Base-by-base conservation (phyloP, 2,329 filamentous ascomycete genomes). In the Penicillium glabrum region DNA sequence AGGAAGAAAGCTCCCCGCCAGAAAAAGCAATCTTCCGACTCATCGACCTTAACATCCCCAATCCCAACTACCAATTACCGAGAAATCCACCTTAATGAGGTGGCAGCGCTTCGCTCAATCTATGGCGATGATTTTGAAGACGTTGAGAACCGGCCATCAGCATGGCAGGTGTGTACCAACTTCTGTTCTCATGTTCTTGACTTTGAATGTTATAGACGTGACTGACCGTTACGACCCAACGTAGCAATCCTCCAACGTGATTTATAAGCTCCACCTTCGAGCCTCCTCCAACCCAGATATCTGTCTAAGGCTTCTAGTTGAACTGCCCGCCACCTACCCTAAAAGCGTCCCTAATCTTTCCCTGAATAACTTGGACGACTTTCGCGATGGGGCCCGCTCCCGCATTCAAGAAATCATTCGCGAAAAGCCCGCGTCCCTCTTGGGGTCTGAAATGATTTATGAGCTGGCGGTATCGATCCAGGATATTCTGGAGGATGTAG, bases 271-370 rank as follows among this genome's bases (percentile, higher is more conserved):
- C 51, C 85, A 83, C 51, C 82, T 98, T 61, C 91, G 86, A 67
- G 84, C 91, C 10, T 86, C 86, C 4, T 87, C 86, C 0, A 89
- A 95, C 67, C 82, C 86, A 37, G 88, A 92, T 48, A 83, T 91
- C 58, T 82, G 82, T 26, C 80, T 92, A 39, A 86, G 85, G 2
- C 77, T 98, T n/a, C 82, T 85, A 47, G 91, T 96, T 51, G 88
- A 90, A 54, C 80, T 98, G 63, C 95, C 91, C 9, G 89, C 92
- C 7, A 96, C 93, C 0, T 98, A 98, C 72, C 95, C 93, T 4
- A 96, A 91, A 70, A 89, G 91, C 1, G 79, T 86, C 1, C 93
- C 93, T 1, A 78, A 91, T 11, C 76, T 96, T 14, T 86, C 83
- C 5, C 70, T 96, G 45, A 88, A 89, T 61, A 81, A 86, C 53